phyloP scores from a whole-genome alignment of 2,329 filamentous ascomycete genomes.

The Bipolaris bicolor region DNA sequence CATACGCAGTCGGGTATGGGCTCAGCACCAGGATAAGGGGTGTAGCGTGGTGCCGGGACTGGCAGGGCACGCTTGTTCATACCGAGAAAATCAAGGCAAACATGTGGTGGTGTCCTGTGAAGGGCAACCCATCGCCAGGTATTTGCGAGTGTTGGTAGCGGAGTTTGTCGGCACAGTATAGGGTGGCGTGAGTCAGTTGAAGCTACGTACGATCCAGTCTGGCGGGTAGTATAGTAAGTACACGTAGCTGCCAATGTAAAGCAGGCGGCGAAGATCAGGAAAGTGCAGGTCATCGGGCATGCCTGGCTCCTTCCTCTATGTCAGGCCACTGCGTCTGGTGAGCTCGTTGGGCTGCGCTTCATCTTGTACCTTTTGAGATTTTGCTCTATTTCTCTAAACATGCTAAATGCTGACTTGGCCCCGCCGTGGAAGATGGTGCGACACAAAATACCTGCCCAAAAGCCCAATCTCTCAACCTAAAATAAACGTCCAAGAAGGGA shows the following conservation, averaged over 20 bases:
- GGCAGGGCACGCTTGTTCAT: background rate
- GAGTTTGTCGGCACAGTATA: background rate
- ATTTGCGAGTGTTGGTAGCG: background rate
- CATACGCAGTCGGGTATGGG: slow-evolving; percentile 18
- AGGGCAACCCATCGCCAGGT: background rate
- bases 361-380: background rate
- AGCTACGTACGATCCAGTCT: background rate
- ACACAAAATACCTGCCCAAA: background rate
- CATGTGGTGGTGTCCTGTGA: background rate
- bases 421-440: background rate
- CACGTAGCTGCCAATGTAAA: slow-evolving; percentile 2
- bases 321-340: background rate
- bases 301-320: background rate
- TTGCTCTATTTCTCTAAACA: background rate
- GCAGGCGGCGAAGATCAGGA: background rate
- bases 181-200: background rate
- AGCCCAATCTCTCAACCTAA: background rate
- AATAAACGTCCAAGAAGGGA: background rate
- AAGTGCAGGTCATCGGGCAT: background rate
- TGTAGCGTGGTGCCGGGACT: background rate
- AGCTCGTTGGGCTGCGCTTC: background rate
- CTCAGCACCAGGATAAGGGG: slow-evolving; percentile 17
- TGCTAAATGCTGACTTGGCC: background rate
- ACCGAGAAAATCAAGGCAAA: background rate
- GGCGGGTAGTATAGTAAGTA: background rate